These are phyloP conservation scores for Nicotiana rustica DNA, from an alignment of 305 asterid genomes.

Conservation along the genomic window DNA sequence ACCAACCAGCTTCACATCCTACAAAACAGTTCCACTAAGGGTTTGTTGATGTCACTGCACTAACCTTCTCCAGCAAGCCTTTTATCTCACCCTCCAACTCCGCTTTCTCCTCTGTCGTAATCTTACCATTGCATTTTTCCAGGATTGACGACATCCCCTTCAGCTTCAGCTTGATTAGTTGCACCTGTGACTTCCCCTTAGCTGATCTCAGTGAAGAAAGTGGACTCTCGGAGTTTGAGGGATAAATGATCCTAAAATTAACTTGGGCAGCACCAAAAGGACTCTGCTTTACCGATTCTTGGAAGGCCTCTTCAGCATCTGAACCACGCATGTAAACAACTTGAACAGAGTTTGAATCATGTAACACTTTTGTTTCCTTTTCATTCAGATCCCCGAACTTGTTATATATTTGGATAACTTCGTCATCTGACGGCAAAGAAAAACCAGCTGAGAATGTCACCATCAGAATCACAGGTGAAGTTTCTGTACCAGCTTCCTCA, in stretches of 20 bases:
- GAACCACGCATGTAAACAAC: conserved; percentile 49
- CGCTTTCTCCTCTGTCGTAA: conserved; percentile 49
- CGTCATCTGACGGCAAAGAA: conserved; percentile 65
- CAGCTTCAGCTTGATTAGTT: conserved; percentile 45
- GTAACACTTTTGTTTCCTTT: conserved; percentile 47
- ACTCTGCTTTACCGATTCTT: conserved; percentile 48
- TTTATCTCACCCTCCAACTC: conserved; percentile 57
- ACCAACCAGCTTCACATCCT: conserved; percentile 19
- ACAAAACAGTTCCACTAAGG: not conserved
- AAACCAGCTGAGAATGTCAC: conserved; percentile 52
- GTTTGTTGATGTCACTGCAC: conserved; percentile 36
- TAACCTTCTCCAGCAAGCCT: conserved; percentile 55
- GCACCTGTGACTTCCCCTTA: conserved; percentile 46
- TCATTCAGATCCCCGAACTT: conserved; percentile 56
- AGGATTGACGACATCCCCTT: conserved; percentile 50
- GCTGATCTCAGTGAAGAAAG: conserved; percentile 30
- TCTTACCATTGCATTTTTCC: conserved; percentile 46
- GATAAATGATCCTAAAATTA: conserved; percentile 43
- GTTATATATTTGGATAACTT: conserved; percentile 45
- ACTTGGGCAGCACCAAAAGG: conserved; percentile 51
- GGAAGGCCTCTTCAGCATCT: conserved; percentile 63
- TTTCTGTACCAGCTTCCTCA: conserved; percentile 35
- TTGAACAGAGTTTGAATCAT: conserved; percentile 44
- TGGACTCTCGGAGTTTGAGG: conserved; percentile 34
- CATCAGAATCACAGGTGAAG: conserved; percentile 32